These are phyloP conservation scores for Colletotrichum navitas DNA, from an alignment of 2,329 filamentous ascomycete species.

Conservation along the genomic window DNA sequence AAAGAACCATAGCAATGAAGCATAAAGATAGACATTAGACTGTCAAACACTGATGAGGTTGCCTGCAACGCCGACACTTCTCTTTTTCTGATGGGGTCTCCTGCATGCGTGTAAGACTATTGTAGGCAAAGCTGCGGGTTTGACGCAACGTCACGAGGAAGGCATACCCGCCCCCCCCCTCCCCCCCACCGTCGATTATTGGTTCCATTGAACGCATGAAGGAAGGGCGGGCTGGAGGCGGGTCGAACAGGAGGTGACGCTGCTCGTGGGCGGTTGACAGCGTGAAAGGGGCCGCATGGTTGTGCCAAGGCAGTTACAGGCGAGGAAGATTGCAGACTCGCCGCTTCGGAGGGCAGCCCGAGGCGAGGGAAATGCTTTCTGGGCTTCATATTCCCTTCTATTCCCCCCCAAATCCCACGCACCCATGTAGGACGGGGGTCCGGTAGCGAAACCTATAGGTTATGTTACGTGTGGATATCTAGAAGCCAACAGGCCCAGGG, in stretches of 20 bases:
- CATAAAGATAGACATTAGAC: background rate
- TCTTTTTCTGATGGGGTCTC: background rate
- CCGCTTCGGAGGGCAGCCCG: constrained; percentile 27
- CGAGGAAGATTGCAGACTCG: constrained; percentile 4
- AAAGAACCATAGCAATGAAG: constrained; percentile 6
- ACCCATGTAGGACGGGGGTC: constrained; percentile 6
- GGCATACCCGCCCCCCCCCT: background rate
- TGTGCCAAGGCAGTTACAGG: background rate
- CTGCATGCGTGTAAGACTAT: background rate
- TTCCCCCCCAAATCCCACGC: background rate
- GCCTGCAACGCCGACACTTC: background rate
- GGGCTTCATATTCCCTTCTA: background rate
- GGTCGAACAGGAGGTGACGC: constrained; percentile 35
- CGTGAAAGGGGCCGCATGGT: background rate
- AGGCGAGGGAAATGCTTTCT: constrained; percentile 22
- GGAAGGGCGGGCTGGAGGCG: background rate
- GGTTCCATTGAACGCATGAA: constrained; percentile 25
- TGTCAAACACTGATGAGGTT: constrained; percentile 26
- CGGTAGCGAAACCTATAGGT: constrained; percentile 19
- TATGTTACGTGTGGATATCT: constrained; percentile 12
- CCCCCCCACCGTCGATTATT: background rate
- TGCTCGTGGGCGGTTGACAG: background rate
- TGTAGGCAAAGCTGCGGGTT: constrained; percentile 6
- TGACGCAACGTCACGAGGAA: constrained; percentile 15
- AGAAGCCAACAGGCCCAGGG: background rate